Evolutionary conservation across 2,329 filamentous ascomycete species (phyloP), one percentile per base, ranked within the genome.

Genomic region (Xylariaceae sp.): DNA sequence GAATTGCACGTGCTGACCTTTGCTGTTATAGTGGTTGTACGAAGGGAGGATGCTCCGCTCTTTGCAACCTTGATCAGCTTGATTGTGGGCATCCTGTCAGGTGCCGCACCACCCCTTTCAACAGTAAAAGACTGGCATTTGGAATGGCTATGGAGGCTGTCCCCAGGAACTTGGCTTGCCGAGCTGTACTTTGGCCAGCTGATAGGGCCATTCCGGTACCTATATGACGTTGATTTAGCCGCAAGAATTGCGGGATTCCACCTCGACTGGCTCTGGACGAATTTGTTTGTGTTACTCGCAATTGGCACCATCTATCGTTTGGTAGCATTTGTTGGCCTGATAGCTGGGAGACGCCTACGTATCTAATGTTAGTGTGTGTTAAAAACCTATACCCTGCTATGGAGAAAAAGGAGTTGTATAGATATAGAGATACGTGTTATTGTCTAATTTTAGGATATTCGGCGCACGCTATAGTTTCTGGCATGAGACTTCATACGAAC

Each of bases 181-280:
- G 81, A 85, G 65, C 65, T 79, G 10, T 84, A 83, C 63, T 82
- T 82, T 58, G 77, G 76, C 0, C 71, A 80, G 63, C 75, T 82
- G 44, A 67, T 83, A 4, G 66, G 61, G 21, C 81, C 80, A 1
- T 73, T 81, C 56, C 64, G 58, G 0, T 79, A 81, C 56, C 61
- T 85, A 4, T 85, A 82, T 64, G 58, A 79, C 10, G 70, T 81
- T 10, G 73, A 82, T 1, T 39, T 73, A 26, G 80, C 81, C 4
- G 69, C 72, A 0, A 16, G 68, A 10, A 60, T 60, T 1, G 71
- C 77, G 2, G 81, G 81, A 0, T 83, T 75, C 55, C 66, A 71
- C 30, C 65, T 84, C 1, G 69, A 76, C 16, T 68, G 73, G 48
- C 74, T 77, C 44, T 71, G 70, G 60, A 50, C 70, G 30, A 83